Conservation (phyloP, 1,284 basidiomycete species). For the Afroboletus lepidellus region DNA sequence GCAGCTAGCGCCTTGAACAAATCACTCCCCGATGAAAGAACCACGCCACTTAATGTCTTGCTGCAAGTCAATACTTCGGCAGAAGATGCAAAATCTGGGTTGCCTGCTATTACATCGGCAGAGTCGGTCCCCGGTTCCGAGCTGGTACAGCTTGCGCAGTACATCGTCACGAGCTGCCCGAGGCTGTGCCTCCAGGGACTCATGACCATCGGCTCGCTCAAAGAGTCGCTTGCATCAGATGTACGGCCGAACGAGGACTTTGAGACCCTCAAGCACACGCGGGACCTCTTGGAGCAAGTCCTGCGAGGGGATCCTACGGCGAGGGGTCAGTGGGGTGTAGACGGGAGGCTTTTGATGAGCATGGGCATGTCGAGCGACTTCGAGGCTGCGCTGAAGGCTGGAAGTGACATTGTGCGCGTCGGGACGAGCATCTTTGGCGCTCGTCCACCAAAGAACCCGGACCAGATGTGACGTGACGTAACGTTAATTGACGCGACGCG, state of each 20-base stretch:
- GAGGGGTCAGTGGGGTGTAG: constrained; percentile 49
- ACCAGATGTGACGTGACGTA: constrained; percentile 27
- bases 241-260: constrained; percentile 84
- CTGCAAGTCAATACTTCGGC: constrained; percentile 95
- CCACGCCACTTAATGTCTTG: constrained; percentile 58
- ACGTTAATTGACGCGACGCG: constrained; percentile 34
- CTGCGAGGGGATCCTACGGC: constrained; percentile 38
- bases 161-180: constrained; percentile 75
- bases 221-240: constrained; percentile 58
- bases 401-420: constrained; percentile 87
- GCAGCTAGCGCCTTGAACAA: constrained; percentile 84
- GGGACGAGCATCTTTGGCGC: constrained; percentile 91
- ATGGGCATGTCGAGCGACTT: constrained; percentile 99
- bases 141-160: constrained; percentile 65
- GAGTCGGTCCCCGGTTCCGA: constrained; percentile 39
- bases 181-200: constrained; percentile 77
- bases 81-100: constrained; percentile 87
- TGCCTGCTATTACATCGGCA: constrained; percentile 49
- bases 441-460: constrained; percentile 51
- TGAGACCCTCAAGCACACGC: constrained; percentile 61
- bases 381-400: constrained; percentile 79
- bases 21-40: constrained; percentile 55
- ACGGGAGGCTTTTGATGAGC: constrained; percentile 72
- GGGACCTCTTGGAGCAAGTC: constrained; percentile 52
- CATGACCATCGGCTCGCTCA: constrained; percentile 94